Conservation (phyloP, 2,329 filamentous ascomycete species). For the Pleoardoris graminearum region DNA sequence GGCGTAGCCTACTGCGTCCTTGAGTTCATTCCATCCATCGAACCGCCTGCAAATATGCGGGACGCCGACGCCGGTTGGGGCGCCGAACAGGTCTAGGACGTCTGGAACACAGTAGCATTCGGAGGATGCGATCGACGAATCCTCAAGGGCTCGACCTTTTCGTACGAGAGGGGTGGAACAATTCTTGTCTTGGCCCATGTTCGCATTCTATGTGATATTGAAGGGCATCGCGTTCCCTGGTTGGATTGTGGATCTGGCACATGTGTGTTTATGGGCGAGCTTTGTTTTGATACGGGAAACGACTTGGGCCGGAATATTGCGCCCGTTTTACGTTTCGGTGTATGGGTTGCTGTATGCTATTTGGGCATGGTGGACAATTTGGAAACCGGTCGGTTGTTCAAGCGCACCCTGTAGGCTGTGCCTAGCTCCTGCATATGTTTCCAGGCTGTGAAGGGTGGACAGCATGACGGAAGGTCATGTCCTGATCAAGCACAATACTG, state of each 20-base stretch:
- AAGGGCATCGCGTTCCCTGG: not conserved
- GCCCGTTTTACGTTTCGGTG: not conserved
- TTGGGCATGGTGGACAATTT: not conserved
- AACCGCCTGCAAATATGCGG: slow-evolving; percentile 59
- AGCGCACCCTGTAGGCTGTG: not conserved
- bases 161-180: not conserved
- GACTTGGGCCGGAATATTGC: not conserved
- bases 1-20: slow-evolving; percentile 72
- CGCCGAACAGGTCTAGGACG: slow-evolving; percentile 56
- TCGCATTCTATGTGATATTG: slow-evolving; percentile 14
- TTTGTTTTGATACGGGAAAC: not conserved
- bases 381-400: not conserved
- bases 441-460: too few relatives aligned
- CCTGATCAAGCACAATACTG: too few relatives aligned
- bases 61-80: slow-evolving; percentile 59
- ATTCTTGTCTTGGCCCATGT: slow-evolving; percentile 17
- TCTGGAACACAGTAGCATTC: too few relatives aligned
- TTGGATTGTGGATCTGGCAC: slow-evolving; percentile 11
- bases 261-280: not conserved
- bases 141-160: slow-evolving; percentile 14
- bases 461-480: too few relatives aligned
- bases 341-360: slow-evolving; percentile 4
- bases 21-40: slow-evolving; percentile 56
- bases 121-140: slow-evolving; percentile 36
- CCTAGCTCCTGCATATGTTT: not conserved